Evolutionary conservation across 2,329 filamentous ascomycete genomes (phyloP).

Genomic region (Colletotrichum acutatum): DNA sequence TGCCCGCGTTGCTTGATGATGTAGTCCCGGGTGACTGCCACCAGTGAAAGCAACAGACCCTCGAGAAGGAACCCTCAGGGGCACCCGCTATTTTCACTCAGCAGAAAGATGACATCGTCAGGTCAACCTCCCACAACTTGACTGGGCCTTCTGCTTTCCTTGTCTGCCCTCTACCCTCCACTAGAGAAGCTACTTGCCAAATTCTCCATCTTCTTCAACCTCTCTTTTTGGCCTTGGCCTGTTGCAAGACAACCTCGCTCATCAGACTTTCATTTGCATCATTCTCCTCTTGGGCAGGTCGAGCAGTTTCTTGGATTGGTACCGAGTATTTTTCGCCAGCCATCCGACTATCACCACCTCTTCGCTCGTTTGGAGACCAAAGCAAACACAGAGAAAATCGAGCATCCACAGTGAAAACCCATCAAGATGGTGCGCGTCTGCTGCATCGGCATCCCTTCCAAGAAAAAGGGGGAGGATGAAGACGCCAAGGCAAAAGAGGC

Average conservation of each 20-base stretch:
- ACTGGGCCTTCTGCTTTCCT: conserved; percentile 6
- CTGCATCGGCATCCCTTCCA: neutral
- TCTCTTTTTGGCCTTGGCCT: conserved; percentile 5
- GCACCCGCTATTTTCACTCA: conserved; percentile 9
- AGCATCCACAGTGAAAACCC: neutral
- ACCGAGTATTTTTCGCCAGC: conserved; percentile 27
- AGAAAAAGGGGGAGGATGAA: neutral
- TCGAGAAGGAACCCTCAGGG: conserved; percentile 18
- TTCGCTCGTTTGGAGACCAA: conserved; percentile 28
- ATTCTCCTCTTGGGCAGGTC: conserved; percentile 26
- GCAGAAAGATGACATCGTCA: conserved; percentile 3
- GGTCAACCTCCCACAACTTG: neutral
- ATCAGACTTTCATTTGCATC: conserved; percentile 26
- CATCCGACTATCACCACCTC: conserved; percentile 25
- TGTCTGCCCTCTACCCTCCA: conserved; percentile 5
- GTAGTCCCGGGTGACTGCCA: conserved; percentile 16
- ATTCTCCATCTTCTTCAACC: conserved; percentile 12
- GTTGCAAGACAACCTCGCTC: conserved; percentile 5
- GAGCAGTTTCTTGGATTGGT: conserved; percentile 30
- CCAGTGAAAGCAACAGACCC: neutral
- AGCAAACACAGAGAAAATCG: neutral
- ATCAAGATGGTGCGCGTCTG: conserved; percentile 14
- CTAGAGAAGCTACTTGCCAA: conserved; percentile 5
- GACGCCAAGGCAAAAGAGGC: neutral
- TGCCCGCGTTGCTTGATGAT: conserved; percentile 2